These are phyloP conservation scores for Dictyostelium firmibasis DNA, from an alignment of 78 protist species.

Conservation along the genomic window DNA sequence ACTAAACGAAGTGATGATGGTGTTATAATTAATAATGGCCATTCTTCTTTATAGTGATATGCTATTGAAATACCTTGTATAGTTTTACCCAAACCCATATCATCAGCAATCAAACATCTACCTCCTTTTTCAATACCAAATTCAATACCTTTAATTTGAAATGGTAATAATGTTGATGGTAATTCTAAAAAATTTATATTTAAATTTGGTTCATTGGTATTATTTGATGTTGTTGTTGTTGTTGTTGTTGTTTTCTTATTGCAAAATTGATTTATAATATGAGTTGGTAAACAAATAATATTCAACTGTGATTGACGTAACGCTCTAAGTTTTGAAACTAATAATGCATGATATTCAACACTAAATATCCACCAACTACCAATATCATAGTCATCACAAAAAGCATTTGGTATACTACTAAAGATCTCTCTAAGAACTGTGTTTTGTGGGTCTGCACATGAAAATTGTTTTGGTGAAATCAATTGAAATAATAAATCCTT, in stretches of 20 bases:
- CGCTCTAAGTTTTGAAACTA: neutral
- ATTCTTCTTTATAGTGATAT: slow-evolving; percentile 25
- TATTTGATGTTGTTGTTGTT: neutral
- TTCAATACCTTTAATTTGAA: slow-evolving; percentile 57
- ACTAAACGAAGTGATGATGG: slow-evolving; percentile 75
- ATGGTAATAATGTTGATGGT: slow-evolving; percentile 66
- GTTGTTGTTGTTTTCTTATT: slow-evolving; percentile 3
- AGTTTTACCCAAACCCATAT: slow-evolving; percentile 91
- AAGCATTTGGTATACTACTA: neutral
- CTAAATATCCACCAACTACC: slow-evolving; percentile 2
- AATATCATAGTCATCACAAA: neutral
- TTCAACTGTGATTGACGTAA: neutral
- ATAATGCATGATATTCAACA: neutral
- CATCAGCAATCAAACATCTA: slow-evolving; percentile 80
- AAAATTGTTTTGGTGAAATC: neutral
- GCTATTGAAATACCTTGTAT: slow-evolving; percentile 75
- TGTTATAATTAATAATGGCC: slow-evolving; percentile 74
- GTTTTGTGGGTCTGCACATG: neutral
- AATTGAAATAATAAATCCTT: slow-evolving; percentile 1
- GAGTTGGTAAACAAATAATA: neutral
- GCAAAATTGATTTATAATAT: neutral
- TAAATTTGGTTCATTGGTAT: neutral
- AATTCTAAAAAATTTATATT: slow-evolving; percentile 1
- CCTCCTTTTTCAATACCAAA: slow-evolving; percentile 78
- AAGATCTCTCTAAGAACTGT: neutral